Base-by-base conservation (phyloP, 176 grass and related monocot genomes). In the Juncus effusus region DNA sequence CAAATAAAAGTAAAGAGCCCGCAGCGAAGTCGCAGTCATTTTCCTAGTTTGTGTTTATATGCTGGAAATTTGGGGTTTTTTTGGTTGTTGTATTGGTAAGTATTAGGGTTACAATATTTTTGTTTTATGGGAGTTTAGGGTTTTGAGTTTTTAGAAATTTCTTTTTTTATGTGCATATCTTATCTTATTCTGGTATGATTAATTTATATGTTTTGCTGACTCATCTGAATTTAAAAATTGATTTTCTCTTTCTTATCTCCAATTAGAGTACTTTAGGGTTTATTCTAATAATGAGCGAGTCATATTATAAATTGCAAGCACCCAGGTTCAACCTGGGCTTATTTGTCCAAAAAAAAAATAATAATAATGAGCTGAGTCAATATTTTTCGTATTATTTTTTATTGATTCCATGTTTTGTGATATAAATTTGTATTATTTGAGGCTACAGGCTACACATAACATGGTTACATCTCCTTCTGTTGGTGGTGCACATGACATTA, bases 41-140 rank as follows among this genome's bases (percentile, higher is more conserved):
- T n/a, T n/a, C n/a, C n/a, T n/a, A n/a, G n/a, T n/a, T 42, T 72
- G 68, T 47, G 57, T 71, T 7, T 45, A 45, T 7, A 3, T 45
- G 42, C 42, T n/a, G n/a, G n/a, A n/a, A n/a, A n/a, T n/a, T n/a
- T n/a, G n/a, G n/a, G n/a, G n/a, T n/a, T n/a, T n/a, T 45, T 45
- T 7, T 3, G 67, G 55, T 40, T 58, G 54, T 38, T 28, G 52
- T 11, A 40, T 3, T 72, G 68, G 13, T 56, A 55, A 44, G 12
- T 72, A n/a, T n/a, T n/a, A 42, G 57, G 68, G 68, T 45, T 72
- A 58, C 68, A 16, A 72, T 50, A 72, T 71, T 54, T 71, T 71
- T 4, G 3, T 19, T 55, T 59, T 72, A 15, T 10, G 13, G 42
- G 68, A 15, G 51, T 15, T 10, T 56, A 40, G 40, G 66, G 66